These are phyloP conservation scores for Sugiyamaella paludigena DNA, from an alignment of 1,139 yeast species.

Conservation along the genomic window DNA sequence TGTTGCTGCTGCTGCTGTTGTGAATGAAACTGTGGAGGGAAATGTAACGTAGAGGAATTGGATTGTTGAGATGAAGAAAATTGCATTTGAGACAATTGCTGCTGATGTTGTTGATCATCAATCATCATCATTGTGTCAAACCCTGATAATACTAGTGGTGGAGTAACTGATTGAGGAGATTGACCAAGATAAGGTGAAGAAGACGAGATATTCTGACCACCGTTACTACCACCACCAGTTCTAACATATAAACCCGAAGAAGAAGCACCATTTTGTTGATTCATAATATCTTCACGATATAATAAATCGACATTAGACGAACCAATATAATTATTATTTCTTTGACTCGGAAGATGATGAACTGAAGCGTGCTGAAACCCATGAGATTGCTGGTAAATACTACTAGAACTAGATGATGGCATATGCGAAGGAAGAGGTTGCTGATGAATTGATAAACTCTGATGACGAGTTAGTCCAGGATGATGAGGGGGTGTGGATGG, in stretches of 20 bases:
- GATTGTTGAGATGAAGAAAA: constrained; percentile 12
- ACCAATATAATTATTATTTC: constrained; percentile 3
- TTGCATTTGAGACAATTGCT: constrained; percentile 5
- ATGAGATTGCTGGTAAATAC: constrained; percentile 10
- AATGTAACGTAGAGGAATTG: constrained; percentile 4
- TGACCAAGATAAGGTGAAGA: constrained; percentile 8
- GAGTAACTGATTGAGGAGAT: constrained; percentile 12
- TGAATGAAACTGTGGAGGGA: constrained; percentile 13
- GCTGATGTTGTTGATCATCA: constrained; percentile 11
- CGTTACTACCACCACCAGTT: constrained; percentile 1
- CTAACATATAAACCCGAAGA: constrained; percentile 7
- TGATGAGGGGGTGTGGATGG: constrained; percentile 23
- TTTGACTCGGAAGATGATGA: constrained; percentile 10
- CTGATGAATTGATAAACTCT: constrained; percentile 12
- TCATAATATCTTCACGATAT: constrained; percentile 1
- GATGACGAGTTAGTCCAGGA: constrained; percentile 12
- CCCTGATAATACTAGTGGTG: constrained; percentile 14
- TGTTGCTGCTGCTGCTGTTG: constrained; percentile 10
- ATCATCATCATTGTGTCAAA: constrained; percentile 15
- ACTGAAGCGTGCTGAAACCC: constrained; percentile 10
- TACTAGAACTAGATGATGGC: constrained; percentile 10
- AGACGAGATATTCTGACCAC: not conserved
- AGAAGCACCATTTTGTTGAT: not conserved
- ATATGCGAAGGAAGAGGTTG: constrained; percentile 9
- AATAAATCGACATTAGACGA: constrained; percentile 2